Base-by-base conservation (phyloP, 2,329 filamentous ascomycete genomes). In the Gaeumannomyces tritici region DNA sequence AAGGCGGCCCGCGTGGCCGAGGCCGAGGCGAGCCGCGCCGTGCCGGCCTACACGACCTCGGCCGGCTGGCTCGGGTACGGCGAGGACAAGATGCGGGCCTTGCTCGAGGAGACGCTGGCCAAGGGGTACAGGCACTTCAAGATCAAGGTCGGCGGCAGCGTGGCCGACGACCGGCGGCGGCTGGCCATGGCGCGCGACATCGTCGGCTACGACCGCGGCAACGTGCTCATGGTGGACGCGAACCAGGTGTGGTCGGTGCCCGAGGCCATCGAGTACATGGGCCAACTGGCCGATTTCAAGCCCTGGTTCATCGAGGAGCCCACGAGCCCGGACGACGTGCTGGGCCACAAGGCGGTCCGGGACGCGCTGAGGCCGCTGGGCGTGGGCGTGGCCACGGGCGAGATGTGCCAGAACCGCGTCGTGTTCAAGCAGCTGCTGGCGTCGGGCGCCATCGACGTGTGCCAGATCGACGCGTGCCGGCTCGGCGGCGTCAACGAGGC, bases 251-350 rank as follows among this genome's bases (percentile, higher is more conserved):
- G 91, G 91, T 91, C 88, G 60, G 91, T 96, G 47, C 90, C 91
- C 1, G 91, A 96, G 76, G 91, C 92, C 9, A 91, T 96, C 69
- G 84, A 83, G 65, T 91, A 93, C 79, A 96, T 96, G 91, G 83
- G 87, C 71, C 76, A 91, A 71, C 85, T 96, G 58, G 84, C 84
- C 63, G 87, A 92, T 69, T 96, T 92, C 79, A 89, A 89, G 80
- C 89, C 89, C 31, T 95, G 91, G 89, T 96, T 96, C 78, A 96
- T 96, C 72, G 92, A 96, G 78, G 92, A 96, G 81, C 92, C 92
- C 2, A 96, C 92, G 18, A 91, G 87, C 27, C 92, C 92, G 15
- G 92, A 96, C 71, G 92, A 96, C 73, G 87, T 96, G 63, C 86
- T 95, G 62, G 92, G 92, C 63, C 92, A 96, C 82, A 90, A 89